These are phyloP conservation scores for Phytopythium delawarense DNA, from an alignment of 352 stramenopile genomes.

Conservation along the genomic window DNA sequence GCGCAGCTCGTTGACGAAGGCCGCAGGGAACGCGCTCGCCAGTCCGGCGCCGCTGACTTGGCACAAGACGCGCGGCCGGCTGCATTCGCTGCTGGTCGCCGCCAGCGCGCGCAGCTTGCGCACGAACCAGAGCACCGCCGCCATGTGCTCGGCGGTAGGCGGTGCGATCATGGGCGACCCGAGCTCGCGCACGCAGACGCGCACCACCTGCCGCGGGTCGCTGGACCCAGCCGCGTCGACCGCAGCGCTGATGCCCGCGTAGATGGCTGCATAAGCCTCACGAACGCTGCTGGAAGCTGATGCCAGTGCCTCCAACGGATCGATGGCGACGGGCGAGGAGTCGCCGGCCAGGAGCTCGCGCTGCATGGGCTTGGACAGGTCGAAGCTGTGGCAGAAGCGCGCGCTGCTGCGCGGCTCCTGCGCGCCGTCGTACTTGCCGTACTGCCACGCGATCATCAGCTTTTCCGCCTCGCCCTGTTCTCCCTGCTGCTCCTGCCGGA, in stretches of 20 bases:
- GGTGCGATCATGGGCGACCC: constrained; percentile 38
- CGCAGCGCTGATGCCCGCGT: constrained; percentile 18
- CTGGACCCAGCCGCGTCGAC: constrained; percentile 10
- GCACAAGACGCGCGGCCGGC: constrained; percentile 17
- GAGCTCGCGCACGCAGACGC: constrained; percentile 37
- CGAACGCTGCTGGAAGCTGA: neutral
- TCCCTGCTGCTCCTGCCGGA: constrained; percentile 11
- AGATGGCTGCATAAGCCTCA: constrained; percentile 28
- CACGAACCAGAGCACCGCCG: constrained; percentile 34
- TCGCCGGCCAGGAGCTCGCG: constrained; percentile 41
- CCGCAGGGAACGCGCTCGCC: constrained; percentile 17
- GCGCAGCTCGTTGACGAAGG: constrained; percentile 41
- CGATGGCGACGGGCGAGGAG: constrained; percentile 22
- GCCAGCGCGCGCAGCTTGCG: constrained; percentile 26
- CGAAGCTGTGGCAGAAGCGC: constrained; percentile 74
- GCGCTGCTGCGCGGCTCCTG: constrained; percentile 8
- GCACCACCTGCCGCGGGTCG: constrained; percentile 24
- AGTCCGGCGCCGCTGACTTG: constrained; percentile 23
- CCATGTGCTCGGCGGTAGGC: constrained; percentile 32
- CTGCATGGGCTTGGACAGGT: constrained; percentile 60
- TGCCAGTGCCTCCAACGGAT: constrained; percentile 11
- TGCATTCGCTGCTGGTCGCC: neutral
- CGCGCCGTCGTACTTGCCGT: constrained; percentile 48
- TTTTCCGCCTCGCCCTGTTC: constrained; percentile 11
- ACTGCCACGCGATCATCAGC: constrained; percentile 77